Conservation (phyloP, 2,329 filamentous ascomycete genomes). For the Metarhizium anisopliae region DNA sequence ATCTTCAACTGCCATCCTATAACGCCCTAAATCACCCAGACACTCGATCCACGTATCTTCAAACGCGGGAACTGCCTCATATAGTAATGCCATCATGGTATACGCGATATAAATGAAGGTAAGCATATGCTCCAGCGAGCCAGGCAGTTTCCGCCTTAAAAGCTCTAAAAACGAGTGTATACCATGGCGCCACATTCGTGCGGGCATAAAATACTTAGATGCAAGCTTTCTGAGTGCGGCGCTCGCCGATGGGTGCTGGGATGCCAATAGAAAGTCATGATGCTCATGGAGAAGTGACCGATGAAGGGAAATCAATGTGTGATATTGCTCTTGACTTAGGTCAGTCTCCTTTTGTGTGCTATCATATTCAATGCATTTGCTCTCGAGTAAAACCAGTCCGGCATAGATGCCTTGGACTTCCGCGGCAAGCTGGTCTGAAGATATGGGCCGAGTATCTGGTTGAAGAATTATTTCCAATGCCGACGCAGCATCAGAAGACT, state of each 20-base stretch:
- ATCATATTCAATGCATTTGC: constrained; percentile 78
- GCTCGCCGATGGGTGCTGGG: constrained; percentile 73
- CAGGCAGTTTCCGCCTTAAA: constrained; percentile 63
- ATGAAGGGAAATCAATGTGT: constrained; percentile 73
- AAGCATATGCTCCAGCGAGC: constrained; percentile 70
- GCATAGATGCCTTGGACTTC: constrained; percentile 81
- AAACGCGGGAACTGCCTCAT: no score
- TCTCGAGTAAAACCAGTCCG: constrained; percentile 77
- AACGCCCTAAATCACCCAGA: constrained; percentile 73
- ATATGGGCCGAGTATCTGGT: constrained; percentile 59
- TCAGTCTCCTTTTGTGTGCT: constrained; percentile 40
- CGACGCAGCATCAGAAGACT: constrained; percentile 2
- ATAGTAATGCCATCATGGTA: no score
- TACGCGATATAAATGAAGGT: no score
- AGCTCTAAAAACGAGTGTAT: constrained; percentile 81
- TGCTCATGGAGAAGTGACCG: no score
- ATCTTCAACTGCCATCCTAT: constrained; percentile 85
- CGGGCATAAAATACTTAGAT: constrained; percentile 73
- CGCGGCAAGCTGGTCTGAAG: constrained; percentile 67
- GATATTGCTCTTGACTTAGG: constrained; percentile 65
- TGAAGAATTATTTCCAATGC: constrained; percentile 22
- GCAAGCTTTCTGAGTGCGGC: constrained; percentile 59
- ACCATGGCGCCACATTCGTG: constrained; percentile 88
- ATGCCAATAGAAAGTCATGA: constrained; percentile 80
- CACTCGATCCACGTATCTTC: no score